Base-by-base conservation (phyloP, 345 rosid species). In the Linum lewisii region DNA sequence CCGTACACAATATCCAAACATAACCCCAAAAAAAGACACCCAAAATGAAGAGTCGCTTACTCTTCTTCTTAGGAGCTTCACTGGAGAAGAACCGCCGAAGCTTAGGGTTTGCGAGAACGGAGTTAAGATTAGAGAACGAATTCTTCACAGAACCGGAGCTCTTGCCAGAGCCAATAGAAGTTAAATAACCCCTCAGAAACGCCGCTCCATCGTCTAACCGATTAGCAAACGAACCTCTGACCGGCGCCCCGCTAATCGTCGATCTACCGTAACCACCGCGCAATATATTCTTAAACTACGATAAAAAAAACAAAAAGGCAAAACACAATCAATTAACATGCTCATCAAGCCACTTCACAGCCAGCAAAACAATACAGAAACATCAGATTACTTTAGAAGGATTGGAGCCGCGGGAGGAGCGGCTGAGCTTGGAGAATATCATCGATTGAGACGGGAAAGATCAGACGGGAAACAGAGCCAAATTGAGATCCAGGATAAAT, bases 51-150 rank as follows among this genome's bases (percentile, higher is more conserved):
- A 21, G n/a, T 29, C 11, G 29, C 87, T 75, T 63, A 85, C 88
- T 85, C 69, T 80, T 83, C 77, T 88, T 80, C 76, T 88, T 88
- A 0, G 96, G 95, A 42, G 74, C 63, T 77, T 86, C 82, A 52
- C 67, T 78, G 61, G 83, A 86, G 78, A 84, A 86, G 63, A 92
- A 67, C 32, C 95, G 79, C 50, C 68, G 71, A 47, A 78, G 54
- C 63, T 78, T 75, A 72, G 88, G 96, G 77, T 83, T 81, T n/a
- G 80, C 84, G 51, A 87, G 79, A 67, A 78, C 69, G 44, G 60
- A 72, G 73, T 74, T 81, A 25, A 86, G 78, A 70, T 84, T 79
- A 1, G 79, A 76, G 11, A 78, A 58, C 25, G 54, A 26, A 13
- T 63, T 51, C 60, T 57, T 70, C 8, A 70, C 21, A 29, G 34